Evolutionary conservation across 352 stramenopile species (phyloP).

Genomic region (Phytophthora macrochlamydospora): DNA sequence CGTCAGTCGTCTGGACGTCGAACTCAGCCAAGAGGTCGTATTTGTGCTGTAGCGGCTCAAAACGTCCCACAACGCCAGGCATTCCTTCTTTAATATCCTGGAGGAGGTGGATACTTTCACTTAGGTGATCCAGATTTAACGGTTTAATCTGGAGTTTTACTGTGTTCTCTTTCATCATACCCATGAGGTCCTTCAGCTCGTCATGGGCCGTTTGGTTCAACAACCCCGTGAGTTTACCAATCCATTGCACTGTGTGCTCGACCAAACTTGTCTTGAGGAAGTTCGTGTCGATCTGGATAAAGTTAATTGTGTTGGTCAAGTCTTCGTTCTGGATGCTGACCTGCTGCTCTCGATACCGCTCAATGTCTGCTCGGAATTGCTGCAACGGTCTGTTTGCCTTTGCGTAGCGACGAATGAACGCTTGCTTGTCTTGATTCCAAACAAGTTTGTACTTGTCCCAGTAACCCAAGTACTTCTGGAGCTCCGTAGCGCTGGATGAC

Average conservation of each 20-base stretch:
- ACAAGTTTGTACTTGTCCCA: slow-evolving; percentile 95
- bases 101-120: slow-evolving; percentile 90
- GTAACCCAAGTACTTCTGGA: slow-evolving; percentile 96
- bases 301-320: slow-evolving; percentile 93
- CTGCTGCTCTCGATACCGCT: slow-evolving; percentile 91
- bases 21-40: slow-evolving; percentile 90
- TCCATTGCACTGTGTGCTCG: slow-evolving; percentile 93
- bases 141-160: slow-evolving; percentile 86
- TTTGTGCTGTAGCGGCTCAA: slow-evolving; percentile 87
- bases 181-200: slow-evolving; percentile 87
- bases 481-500: slow-evolving; percentile 90
- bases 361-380: slow-evolving; percentile 94
- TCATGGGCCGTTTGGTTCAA: slow-evolving; percentile 92
- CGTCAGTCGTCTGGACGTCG: slow-evolving; percentile 88
- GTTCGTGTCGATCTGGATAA: slow-evolving; percentile 95
- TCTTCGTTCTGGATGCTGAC: slow-evolving; percentile 93
- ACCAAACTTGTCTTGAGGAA: slow-evolving; percentile 92
- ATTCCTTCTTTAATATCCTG: slow-evolving; percentile 89
- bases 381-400: slow-evolving; percentile 93
- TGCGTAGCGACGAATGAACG: slow-evolving; percentile 95
- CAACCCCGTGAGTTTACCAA: slow-evolving; percentile 91
- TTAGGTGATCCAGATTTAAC: slow-evolving; percentile 90
- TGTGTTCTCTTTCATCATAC: slow-evolving; percentile 90
- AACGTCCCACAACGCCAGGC: slow-evolving; percentile 67
- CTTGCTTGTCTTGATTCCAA: slow-evolving; percentile 95